Evolutionary conservation across 352 stramenopile species (phyloP), one percentile per base, ranked within the genome.

Genomic region (Globisporangium emineosum): DNA sequence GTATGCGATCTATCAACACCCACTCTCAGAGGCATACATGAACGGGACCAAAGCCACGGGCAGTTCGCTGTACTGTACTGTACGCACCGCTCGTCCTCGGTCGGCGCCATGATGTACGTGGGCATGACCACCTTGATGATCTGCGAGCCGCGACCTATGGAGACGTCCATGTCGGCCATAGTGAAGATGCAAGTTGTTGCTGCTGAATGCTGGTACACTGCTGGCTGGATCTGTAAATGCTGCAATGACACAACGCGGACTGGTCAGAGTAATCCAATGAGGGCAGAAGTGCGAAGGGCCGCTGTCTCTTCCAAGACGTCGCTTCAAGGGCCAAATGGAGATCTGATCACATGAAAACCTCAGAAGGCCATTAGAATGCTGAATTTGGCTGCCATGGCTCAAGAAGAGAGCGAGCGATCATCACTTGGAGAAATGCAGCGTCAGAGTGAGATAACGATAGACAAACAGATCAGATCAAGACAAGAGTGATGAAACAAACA

Each of bases 91-190:
- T 93, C 83, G 69, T 92, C 79, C 49, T 93, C 85, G 0, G 83
- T 90, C 10, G 85, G 83, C 1, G 75, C 79, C 85, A 93, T 93
- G 68, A 93, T 88, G 72, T 88, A 93, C 33, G 85, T 93, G 45
- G 84, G 85, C 79, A 92, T 77, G 50, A 90, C 80, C 47, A 93
- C 79, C 57, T 90, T 88, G 69, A 93, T 91, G 64, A 93, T 71
- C 68, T 90, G 81, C 64, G 69, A 77, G 52, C 56, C 75, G 62
- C 77, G 72, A 30, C 75, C 72, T 1, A 60, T 32, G 2, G 79
- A 50, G 40, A 58, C 57, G 35, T 91, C 84, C 25, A 57, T 57
- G 53, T 91, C 83, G n/a, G 69, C 68, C 81, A 91, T 91, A 9
- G 3, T 50, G 7, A 23, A 25, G 4, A 7, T 12, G 37, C 40